These are phyloP conservation scores for Schizonepeta tenuifolia DNA, from an alignment of 257 asterid genomes.

Conservation along the genomic window DNA sequence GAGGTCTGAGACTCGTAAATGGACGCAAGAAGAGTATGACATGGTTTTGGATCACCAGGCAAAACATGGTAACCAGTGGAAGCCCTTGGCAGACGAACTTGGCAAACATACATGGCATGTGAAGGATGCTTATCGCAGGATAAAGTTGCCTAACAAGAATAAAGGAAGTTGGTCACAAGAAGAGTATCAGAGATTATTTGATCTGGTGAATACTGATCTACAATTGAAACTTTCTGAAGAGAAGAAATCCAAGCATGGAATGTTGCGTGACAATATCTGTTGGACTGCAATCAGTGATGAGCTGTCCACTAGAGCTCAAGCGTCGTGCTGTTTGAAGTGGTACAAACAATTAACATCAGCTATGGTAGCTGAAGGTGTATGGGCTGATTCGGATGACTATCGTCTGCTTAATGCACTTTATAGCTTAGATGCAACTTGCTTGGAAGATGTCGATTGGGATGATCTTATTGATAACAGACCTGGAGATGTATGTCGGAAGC, in stretches of 20 bases:
- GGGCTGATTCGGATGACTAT: conserved; percentile 61
- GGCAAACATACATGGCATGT: conserved; percentile 55
- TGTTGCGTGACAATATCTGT: conserved; percentile 52
- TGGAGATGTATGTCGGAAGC: conserved; percentile 53
- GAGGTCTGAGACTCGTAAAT: conserved; percentile 45
- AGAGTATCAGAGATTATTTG: conserved; percentile 53
- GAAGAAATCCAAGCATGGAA: conserved; percentile 57
- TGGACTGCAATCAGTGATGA: conserved; percentile 59
- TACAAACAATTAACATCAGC: conserved; percentile 49
- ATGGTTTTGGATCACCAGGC: conserved; percentile 35
- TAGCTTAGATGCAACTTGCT: conserved; percentile 50
- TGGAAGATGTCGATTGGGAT: conserved; percentile 73
- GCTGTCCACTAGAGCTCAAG: conserved; percentile 40
- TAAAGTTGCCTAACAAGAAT: conserved; percentile 36
- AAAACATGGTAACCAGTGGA: conserved; percentile 53
- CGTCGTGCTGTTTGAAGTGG: conserved; percentile 53
- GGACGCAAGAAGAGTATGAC: conserved; percentile 58
- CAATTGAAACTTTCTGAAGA: conserved; percentile 41
- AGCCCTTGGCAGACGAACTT: conserved; percentile 50
- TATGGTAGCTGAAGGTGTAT: conserved; percentile 50
- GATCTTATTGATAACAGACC: conserved; percentile 46
- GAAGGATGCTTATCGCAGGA: conserved; percentile 54
- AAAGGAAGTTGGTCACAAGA: conserved; percentile 55
- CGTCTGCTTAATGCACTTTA: conserved; percentile 43
- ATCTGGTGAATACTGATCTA: conserved; percentile 56